These are phyloP conservation scores for Serendipita sp. DNA, from an alignment of 768 basidiomycete species.

Conservation along the genomic window DNA sequence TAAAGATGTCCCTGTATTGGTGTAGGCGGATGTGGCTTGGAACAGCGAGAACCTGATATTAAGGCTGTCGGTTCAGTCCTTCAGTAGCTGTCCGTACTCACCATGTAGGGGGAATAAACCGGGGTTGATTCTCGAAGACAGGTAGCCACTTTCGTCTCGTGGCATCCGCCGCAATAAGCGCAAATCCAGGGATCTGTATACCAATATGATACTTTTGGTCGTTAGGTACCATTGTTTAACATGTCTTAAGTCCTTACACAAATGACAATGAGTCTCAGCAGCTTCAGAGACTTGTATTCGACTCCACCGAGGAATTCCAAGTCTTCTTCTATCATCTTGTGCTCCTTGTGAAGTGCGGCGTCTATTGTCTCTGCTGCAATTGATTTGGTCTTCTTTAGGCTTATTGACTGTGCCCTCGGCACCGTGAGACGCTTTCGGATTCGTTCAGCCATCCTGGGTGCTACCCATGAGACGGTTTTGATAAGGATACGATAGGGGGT, in stretches of 20 bases:
- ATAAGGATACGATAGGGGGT: conserved; percentile 24
- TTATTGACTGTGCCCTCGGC: conserved; percentile 43
- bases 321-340: conserved; percentile 55
- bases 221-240: conserved; percentile 4
- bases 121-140: conserved; percentile 43
- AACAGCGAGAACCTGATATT: conserved; percentile 61
- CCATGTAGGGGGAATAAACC: conserved; percentile 49
- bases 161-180: conserved; percentile 72
- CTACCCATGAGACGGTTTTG: conserved; percentile 34
- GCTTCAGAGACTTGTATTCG: conserved; percentile 73
- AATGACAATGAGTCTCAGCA: conserved; percentile 23
- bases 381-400: conserved; percentile 15
- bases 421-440: conserved; percentile 62
- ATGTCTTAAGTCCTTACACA: conserved; percentile 56
- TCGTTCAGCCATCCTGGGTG: conserved; percentile 44
- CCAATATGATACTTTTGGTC: conserved; percentile 56
- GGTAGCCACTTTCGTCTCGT: conserved; percentile 39
- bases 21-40: conserved; percentile 74
- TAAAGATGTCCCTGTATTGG: conserved; percentile 76
- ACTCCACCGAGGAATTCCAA: conserved; percentile 86
- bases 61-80: not conserved
- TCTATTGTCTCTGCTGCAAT: conserved; percentile 13
- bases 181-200: conserved; percentile 50
- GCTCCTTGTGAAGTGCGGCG: conserved; percentile 22
- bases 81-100: conserved; percentile 17